Evolutionary conservation across 2,329 filamentous ascomycete genomes (phyloP), one percentile per base, ranked within the genome.

Genomic region (Botryotinia calthae): DNA sequence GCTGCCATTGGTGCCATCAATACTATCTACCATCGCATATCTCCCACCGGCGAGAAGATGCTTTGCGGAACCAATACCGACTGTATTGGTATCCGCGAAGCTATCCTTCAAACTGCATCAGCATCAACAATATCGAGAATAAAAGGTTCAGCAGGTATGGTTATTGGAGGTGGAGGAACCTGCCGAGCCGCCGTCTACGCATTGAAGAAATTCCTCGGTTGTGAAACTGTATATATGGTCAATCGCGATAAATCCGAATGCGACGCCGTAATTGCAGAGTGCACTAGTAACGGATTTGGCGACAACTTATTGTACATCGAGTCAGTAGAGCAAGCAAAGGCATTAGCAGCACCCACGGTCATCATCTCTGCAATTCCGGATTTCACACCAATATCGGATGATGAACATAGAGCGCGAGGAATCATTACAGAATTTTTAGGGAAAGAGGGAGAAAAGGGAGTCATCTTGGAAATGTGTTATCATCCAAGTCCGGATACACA

Each of bases 41-140:
- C 84, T 64, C 83, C 74, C 2, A 59, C 70, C 14, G 76, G 76
- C 7, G 73, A 69, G 31, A 69, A 76, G n/a, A 59, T 77, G 22
- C 88, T 88, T 76, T 89, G 91, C 81, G 93, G 93, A 70, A 91
- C 92, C 61, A 95, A 96, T 83, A 95, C 93, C 6, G 93, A 96
- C 82, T 92, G 91, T 74, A 86, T 94, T 72, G 93, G 93, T 44
- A 90, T 95, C 75, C 87, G 91, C 34, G 91, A 95, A 79, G 88
- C 91, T 6, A 92, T 95, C 77, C 82, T 86, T 66, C 86, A 87
- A 76, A 91, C 90, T 77, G 80, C 86, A 14, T 80, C 81, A 48
- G 84, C 84, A 74, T 72, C 56, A 25, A 63, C 86, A 22, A 83
- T 84, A 14, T 75, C 80, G 22, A 80, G 83, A 62, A 88, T 89